phyloP scores from a whole-genome alignment of 352 stramenopile species.

The Hyphochytrium catenoides region DNA sequence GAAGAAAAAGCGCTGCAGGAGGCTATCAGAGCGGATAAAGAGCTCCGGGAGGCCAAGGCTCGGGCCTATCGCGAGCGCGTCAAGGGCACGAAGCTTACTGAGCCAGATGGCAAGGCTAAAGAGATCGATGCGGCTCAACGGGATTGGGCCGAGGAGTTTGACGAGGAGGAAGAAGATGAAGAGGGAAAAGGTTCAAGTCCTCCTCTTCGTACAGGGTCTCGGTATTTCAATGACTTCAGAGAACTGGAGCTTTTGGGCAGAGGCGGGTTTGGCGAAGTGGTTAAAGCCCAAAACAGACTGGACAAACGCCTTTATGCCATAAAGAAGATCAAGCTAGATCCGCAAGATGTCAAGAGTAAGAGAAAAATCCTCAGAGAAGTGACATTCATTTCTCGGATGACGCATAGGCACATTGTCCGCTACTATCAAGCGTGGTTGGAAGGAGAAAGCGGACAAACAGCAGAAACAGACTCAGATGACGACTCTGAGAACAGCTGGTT shows the following conservation, averaged over 20 bases:
- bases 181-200: conserved; percentile 12
- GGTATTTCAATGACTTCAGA: conserved; percentile 58
- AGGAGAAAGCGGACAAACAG: conserved; percentile 18
- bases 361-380: conserved; percentile 84
- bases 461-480: conserved; percentile 4
- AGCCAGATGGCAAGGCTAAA: conserved; percentile 14
- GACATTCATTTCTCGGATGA: conserved; percentile 85
- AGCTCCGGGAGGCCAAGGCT: conserved; percentile 14
- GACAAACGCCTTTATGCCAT: conserved; percentile 56
- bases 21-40: conserved; percentile 40
- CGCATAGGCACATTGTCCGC: conserved; percentile 84
- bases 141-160: not conserved
- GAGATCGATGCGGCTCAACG: conserved; percentile 7
- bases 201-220: conserved; percentile 20
- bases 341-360: conserved; percentile 70
- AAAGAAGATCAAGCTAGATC: conserved; percentile 58
- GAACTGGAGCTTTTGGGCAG: conserved; percentile 50
- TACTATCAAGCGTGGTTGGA: conserved; percentile 76
- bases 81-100: conserved; percentile 13
- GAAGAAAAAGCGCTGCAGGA: conserved; percentile 46
- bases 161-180: conserved; percentile 10
- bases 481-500: conserved; percentile 1
- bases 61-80: conserved; percentile 9
- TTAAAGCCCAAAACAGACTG: conserved; percentile 49
- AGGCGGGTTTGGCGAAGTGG: conserved; percentile 47